Evolutionary conservation across 345 rosid genomes (phyloP).

Genomic region (Salix koriyanagi): DNA sequence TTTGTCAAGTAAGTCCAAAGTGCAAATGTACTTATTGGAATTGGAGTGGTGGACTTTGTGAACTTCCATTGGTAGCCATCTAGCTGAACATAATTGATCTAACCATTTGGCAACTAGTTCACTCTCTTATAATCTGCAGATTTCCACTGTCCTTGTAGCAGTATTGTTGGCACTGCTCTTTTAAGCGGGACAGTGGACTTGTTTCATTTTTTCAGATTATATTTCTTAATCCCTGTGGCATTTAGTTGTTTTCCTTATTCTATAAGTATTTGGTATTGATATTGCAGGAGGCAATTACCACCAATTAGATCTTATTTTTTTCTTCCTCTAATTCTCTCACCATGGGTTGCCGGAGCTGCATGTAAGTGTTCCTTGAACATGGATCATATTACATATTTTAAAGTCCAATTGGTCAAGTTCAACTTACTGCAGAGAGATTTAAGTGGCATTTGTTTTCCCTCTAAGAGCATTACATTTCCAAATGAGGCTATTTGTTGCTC

Average conservation of each 20-base stretch:
- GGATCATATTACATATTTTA: slow-evolving; percentile 4
- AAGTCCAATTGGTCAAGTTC: neutral
- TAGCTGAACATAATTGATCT: neutral
- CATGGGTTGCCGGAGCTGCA: slow-evolving; percentile 73
- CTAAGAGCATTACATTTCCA: neutral
- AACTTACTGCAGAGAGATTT: slow-evolving; percentile 6
- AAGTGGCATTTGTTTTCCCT: neutral
- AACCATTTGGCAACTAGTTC: neutral
- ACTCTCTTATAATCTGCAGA: neutral
- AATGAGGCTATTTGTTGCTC: neutral
- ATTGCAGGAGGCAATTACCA: slow-evolving; percentile 76
- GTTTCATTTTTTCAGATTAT: neutral
- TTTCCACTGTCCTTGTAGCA: neutral
- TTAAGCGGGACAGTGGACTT: neutral
- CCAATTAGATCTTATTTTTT: slow-evolving; percentile 65
- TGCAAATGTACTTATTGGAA: neutral
- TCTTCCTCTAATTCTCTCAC: slow-evolving; percentile 65
- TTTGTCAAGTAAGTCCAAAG: slow-evolving; percentile 62
- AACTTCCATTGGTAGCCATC: neutral
- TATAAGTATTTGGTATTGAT: slow-evolving; percentile 21
- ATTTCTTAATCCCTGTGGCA: neutral
- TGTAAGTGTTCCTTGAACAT: slow-evolving; percentile 39
- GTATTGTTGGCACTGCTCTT: neutral
- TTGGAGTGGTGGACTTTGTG: neutral
- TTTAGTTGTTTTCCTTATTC: neutral